Conservation (phyloP, 1,284 basidiomycete genomes). For the Irpex sp. region DNA sequence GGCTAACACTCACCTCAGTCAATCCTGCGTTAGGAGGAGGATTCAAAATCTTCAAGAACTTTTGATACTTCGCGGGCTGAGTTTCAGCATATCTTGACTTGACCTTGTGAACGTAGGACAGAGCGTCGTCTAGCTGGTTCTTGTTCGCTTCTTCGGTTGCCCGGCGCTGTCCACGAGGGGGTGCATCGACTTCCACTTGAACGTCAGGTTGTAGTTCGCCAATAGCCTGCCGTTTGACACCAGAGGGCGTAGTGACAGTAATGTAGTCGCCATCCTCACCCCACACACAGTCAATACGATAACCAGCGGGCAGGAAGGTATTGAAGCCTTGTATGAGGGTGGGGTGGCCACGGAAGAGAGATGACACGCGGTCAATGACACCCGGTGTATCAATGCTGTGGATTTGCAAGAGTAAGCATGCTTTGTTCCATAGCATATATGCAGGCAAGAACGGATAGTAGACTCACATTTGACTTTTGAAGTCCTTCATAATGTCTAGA, state of each 20-base stretch:
- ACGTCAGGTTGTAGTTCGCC: slow-evolving; percentile 8
- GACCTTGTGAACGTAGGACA: slow-evolving; percentile 96
- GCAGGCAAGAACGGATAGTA: neutral
- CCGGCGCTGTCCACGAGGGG: slow-evolving; percentile 1
- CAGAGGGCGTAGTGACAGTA: slow-evolving; percentile 86
- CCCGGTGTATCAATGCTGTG: slow-evolving; percentile 93
- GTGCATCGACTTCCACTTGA: neutral
- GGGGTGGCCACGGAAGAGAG: slow-evolving; percentile 90
- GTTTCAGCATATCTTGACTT: slow-evolving; percentile 78
- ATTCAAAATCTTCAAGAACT: slow-evolving; percentile 91
- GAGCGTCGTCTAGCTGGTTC: slow-evolving; percentile 55
- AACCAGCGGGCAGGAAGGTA: slow-evolving; percentile 93
- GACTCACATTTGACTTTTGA: slow-evolving; percentile 84
- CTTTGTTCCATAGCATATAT: neutral
- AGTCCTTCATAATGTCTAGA: slow-evolving; percentile 98
- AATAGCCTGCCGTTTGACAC: slow-evolving; percentile 43
- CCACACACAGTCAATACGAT: slow-evolving; percentile 81
- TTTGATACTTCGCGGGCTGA: slow-evolving; percentile 89
- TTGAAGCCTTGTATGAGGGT: slow-evolving; percentile 96
- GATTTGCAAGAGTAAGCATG: no score
- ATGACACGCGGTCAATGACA: slow-evolving; percentile 93
- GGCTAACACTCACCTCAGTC: slow-evolving; percentile 72
- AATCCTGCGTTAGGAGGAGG: slow-evolving; percentile 33
- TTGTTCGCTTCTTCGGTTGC: neutral
- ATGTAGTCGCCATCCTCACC: slow-evolving; percentile 65